Evolutionary conservation across 768 basidiomycete genomes (phyloP).

Genomic region (Pilatotrama ljubarskyi): DNA sequence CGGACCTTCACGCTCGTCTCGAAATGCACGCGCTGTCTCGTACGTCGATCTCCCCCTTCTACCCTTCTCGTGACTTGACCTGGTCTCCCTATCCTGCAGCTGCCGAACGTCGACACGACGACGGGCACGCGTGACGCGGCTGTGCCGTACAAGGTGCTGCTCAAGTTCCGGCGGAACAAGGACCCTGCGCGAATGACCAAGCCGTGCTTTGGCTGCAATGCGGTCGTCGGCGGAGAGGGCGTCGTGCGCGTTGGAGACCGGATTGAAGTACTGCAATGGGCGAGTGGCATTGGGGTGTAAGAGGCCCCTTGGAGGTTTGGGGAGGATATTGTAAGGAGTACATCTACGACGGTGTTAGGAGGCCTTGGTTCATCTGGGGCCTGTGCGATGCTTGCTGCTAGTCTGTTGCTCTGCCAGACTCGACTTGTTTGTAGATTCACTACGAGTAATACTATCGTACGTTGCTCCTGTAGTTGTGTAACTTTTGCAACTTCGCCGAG

Average conservation of each 20-base stretch:
- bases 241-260: conserved; percentile 61
- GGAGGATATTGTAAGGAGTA: not conserved
- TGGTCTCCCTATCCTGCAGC: conserved; percentile 41
- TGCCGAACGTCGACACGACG: conserved; percentile 70
- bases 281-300: conserved; percentile 20
- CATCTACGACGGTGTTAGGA: not conserved
- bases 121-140: conserved; percentile 68
- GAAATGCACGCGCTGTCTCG: conserved; percentile 72
- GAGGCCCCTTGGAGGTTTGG: not conserved
- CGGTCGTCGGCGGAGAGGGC: conserved; percentile 50
- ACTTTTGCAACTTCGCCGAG: too few relatives aligned
- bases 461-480: too few relatives aligned
- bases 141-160: conserved; percentile 73
- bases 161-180: conserved; percentile 68
- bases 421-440: too few relatives aligned
- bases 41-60: conserved; percentile 37
- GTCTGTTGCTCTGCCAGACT: too few relatives aligned
- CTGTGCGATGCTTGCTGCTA: too few relatives aligned
- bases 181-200: conserved; percentile 49
- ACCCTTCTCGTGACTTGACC: not conserved
- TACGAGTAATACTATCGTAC: too few relatives aligned
- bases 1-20: conserved; percentile 57
- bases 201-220: conserved; percentile 72
- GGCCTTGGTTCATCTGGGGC: too few relatives aligned
- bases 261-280: conserved; percentile 38